Conservation (phyloP, 2,329 filamentous ascomycete genomes). For the Colletotrichum noveboracense region DNA sequence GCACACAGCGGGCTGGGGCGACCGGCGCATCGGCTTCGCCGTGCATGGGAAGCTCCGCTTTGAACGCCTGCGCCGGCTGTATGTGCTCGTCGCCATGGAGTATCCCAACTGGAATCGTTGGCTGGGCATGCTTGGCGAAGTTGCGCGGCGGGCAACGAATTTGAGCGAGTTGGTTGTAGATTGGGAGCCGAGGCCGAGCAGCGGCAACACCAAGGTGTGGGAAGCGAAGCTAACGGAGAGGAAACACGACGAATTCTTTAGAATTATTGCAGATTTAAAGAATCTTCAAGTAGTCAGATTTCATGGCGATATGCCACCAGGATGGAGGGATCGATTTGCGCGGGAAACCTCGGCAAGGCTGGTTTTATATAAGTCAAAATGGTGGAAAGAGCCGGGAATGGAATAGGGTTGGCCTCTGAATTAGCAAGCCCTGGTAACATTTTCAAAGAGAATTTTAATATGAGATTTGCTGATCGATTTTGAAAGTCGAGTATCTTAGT, state of each 20-base stretch:
- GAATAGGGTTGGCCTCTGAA: background rate
- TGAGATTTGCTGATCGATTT: background rate
- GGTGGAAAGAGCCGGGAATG: conserved; percentile 17
- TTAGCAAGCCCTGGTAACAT: background rate
- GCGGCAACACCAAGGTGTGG: background rate
- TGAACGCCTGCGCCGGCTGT: conserved; percentile 28
- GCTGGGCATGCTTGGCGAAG: conserved; percentile 30
- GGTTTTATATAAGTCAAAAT: background rate
- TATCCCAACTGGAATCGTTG: conserved; percentile 36
- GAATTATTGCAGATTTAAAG: background rate
- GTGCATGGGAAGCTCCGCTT: conserved; percentile 31
- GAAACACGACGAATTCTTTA: conserved; percentile 11
- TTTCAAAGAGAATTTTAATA: background rate
- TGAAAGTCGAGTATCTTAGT: background rate
- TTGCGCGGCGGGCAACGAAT: conserved; percentile 15
- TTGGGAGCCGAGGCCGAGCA: conserved; percentile 30
- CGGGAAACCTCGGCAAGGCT: background rate
- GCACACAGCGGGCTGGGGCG: conserved; percentile 26
- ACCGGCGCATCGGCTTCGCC: conserved; percentile 31
- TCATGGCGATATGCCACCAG: background rate
- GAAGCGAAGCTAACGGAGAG: conserved; percentile 6
- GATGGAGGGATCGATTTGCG: conserved; percentile 10
- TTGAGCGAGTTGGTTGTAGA: conserved; percentile 32
- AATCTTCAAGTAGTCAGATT: conserved; percentile 3
- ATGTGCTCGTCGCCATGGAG: conserved; percentile 29